Percentiles rank a stretch among this genome's conserved stretches.
Conservation (phyloP, 768 basidiomycete genomes). For the Tricholoma terreum region DNA sequence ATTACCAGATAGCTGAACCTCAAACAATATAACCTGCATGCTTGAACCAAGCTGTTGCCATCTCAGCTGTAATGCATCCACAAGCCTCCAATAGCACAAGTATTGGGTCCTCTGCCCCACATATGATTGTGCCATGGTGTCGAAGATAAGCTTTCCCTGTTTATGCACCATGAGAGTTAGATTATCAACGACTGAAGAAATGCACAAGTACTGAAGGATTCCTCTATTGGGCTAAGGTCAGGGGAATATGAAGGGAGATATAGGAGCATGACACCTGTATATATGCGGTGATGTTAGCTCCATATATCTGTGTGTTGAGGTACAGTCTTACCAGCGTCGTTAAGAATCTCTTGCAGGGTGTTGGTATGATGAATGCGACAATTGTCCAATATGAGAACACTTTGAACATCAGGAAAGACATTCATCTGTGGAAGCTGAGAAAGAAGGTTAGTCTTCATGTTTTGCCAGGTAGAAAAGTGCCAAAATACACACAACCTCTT, state of each 20-base stretch:
- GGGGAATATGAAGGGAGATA: too few relatives aligned
- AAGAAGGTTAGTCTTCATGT: not conserved
- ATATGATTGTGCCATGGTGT: not conserved
- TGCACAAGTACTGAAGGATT: not conserved
- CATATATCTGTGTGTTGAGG: not conserved
- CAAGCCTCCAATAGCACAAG: too few relatives aligned
- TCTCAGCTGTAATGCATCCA: not conserved
- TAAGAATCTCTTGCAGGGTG: too few relatives aligned
- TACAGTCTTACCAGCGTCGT: too few relatives aligned
- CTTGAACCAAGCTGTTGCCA: not conserved
- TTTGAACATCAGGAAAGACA: not conserved
- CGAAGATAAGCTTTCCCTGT: not conserved
- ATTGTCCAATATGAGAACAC: not conserved
- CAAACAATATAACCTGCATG: not conserved
- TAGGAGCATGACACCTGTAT: not conserved
- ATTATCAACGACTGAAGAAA: not conserved
- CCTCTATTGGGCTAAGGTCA: too few relatives aligned
- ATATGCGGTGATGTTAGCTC: not conserved
- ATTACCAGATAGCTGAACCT: not conserved
- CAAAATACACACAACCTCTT: too few relatives aligned
- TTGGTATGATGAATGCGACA: not conserved
- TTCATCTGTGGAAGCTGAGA: not conserved
- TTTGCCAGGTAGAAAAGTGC: not conserved
- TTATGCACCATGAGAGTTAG: not conserved
- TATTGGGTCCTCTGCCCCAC: not conserved